phyloP scores from a whole-genome alignment of 2,329 filamentous ascomycete genomes.

The Aspergillus jensenii region DNA sequence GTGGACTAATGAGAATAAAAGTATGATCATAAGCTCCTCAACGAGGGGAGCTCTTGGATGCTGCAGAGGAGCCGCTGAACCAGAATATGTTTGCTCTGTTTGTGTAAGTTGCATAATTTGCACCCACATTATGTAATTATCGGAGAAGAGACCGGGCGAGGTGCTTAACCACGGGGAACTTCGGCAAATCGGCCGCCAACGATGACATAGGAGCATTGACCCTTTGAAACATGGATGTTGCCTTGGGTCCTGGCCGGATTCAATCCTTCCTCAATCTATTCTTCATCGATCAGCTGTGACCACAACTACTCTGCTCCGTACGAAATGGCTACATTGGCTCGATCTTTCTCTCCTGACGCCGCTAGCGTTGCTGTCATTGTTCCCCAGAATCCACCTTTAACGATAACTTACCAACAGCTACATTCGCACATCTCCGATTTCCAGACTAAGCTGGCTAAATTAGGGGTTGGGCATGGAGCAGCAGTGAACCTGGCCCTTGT shows the following conservation, averaged over 20 bases:
- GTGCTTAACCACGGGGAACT: neutral
- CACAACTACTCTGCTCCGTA: neutral
- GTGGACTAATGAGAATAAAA: neutral
- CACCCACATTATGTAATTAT: neutral
- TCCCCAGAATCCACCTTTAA: constrained; percentile 63
- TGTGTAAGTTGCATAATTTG: constrained; percentile 17
- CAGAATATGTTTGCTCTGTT: constrained; percentile 15
- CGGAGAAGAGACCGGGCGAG: neutral
- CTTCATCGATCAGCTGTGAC: neutral
- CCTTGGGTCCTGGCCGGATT: neutral
- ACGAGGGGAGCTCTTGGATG: neutral
- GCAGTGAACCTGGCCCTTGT: constrained; percentile 80
- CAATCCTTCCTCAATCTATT: neutral
- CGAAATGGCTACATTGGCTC: constrained; percentile 57
- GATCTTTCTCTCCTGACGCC: constrained; percentile 55
- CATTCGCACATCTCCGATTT: constrained; percentile 66
- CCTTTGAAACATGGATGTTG: too few relatives aligned
- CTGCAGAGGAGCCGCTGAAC: neutral
- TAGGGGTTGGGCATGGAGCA: constrained; percentile 68
- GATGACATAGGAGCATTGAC: neutral
- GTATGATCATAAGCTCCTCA: neutral
- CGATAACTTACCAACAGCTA: constrained; percentile 70
- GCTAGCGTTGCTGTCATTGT: constrained; percentile 68
- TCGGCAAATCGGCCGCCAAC: constrained; percentile 4
- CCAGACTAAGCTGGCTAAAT: constrained; percentile 72